Conservation (phyloP, 768 basidiomycete genomes). For the Suillus sp. region DNA sequence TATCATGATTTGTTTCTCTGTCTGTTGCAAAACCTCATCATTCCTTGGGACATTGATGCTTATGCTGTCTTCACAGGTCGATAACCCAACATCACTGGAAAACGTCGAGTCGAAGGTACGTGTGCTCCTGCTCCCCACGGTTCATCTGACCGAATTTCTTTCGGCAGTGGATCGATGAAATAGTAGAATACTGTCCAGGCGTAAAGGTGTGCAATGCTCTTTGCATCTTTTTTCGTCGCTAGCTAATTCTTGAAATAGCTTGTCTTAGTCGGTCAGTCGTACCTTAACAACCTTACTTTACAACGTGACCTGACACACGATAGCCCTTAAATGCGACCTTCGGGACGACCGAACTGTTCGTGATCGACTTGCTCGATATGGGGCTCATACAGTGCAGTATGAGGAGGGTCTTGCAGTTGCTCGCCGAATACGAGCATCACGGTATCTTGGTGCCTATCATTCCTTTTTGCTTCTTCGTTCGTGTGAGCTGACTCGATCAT, state of each 20-base stretch:
- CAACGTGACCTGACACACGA: neutral
- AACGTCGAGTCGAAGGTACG: constrained; percentile 91
- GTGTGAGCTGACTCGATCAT: constrained; percentile 3
- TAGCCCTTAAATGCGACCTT: constrained; percentile 95
- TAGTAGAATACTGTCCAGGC: constrained; percentile 90
- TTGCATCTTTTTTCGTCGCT: constrained; percentile 14
- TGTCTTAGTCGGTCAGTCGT: constrained; percentile 79
- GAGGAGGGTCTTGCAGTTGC: constrained; percentile 91
- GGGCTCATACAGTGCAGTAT: constrained; percentile 78
- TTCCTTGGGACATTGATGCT: neutral
- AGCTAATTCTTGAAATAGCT: constrained; percentile 47
- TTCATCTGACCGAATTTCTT: neutral
- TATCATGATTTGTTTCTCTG: constrained; percentile 95
- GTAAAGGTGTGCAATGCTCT: constrained; percentile 67
- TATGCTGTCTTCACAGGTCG: constrained; percentile 54
- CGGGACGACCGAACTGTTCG: constrained; percentile 76
- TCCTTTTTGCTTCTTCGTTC: neutral
- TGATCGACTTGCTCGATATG: constrained; percentile 73
- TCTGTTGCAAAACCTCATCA: constrained; percentile 36
- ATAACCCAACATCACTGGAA: constrained; percentile 93
- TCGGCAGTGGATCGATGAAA: constrained; percentile 88
- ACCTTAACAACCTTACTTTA: constrained; percentile 1
- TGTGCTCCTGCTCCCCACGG: neutral
- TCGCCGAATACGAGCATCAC: constrained; percentile 86
- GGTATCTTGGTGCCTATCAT: constrained; percentile 79